A percentile compares a stretch with the other conserved stretches of the same genome.
phyloP scores from a whole-genome alignment of 768 basidiomycete genomes.

The Pulveroboletus sp. region DNA sequence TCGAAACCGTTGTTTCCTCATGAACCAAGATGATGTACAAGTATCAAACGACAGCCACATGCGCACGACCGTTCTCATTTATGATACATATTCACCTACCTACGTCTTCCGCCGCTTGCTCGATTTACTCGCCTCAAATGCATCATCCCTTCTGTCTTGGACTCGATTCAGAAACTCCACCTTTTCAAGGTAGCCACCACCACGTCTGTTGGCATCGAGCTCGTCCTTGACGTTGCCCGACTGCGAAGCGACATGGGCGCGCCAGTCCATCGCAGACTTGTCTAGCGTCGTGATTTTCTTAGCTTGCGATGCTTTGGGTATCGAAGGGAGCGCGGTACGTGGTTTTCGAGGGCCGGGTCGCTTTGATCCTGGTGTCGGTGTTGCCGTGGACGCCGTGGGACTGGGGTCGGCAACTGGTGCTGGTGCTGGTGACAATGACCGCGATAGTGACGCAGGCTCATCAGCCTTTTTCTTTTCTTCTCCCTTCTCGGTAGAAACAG shows the following conservation, averaged over 20 bases:
- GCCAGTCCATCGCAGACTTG: constrained; percentile 88
- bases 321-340: constrained; percentile 50
- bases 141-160: constrained; percentile 65
- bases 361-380: constrained; percentile 22
- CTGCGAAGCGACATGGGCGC: constrained; percentile 53
- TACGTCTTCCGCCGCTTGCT: constrained; percentile 46
- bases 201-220: constrained; percentile 56
- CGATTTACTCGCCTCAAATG: constrained; percentile 53
- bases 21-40: constrained; percentile 7
- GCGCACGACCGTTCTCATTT: neutral
- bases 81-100: neutral
- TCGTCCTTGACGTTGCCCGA: constrained; percentile 56
- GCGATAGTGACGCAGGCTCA: neutral
- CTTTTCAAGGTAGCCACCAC: constrained; percentile 82
- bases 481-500: constrained; percentile 2
- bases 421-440: neutral
- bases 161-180: constrained; percentile 81
- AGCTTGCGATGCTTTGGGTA: constrained; percentile 54
- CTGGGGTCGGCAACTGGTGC: neutral
- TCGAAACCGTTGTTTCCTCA: neutral
- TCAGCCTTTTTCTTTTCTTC: too few relatives aligned
- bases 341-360: constrained; percentile 68
- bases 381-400: neutral
- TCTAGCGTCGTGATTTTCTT: constrained; percentile 83
- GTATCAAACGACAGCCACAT: neutral